phyloP scores from a whole-genome alignment of 2,329 filamentous ascomycete genomes.

The Colletotrichum musicola region DNA sequence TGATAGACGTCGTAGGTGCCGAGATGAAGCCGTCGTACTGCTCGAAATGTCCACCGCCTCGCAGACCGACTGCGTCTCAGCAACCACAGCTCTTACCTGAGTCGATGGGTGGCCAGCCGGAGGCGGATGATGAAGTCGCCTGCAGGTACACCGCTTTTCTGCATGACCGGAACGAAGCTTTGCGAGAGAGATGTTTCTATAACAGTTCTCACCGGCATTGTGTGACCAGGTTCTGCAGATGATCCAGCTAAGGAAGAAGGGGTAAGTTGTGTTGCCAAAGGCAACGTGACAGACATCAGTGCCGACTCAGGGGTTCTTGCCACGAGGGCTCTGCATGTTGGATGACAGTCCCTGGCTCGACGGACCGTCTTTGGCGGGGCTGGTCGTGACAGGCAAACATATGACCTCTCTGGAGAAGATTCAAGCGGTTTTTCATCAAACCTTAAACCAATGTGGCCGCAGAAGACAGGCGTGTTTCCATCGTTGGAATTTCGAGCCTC shows the following conservation, averaged over 20 bases:
- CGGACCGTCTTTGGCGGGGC: neutral
- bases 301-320: neutral
- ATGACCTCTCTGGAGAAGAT: neutral
- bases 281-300: neutral
- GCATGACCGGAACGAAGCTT: neutral
- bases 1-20: slow-evolving; percentile 13
- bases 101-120: neutral
- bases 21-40: slow-evolving; percentile 29
- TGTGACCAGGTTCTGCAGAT: slow-evolving; percentile 2
- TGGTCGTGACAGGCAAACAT: slow-evolving; percentile 4
- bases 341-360: neutral
- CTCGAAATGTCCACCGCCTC: neutral
- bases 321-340: neutral
- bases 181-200: neutral
- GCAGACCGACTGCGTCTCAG: slow-evolving; percentile 9
- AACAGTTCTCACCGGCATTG: neutral
- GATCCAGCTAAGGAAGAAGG: neutral
- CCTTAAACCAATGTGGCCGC: neutral
- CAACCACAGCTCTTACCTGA: neutral
- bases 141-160: slow-evolving; percentile 10
- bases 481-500: too few relatives aligned
- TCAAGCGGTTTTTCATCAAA: neutral
- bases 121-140: neutral
- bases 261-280: neutral
- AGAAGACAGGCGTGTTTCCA: too few relatives aligned